These are phyloP conservation scores for Trypanosoma melophagium DNA, from an alignment of 208 protist genomes.

Conservation along the genomic window DNA sequence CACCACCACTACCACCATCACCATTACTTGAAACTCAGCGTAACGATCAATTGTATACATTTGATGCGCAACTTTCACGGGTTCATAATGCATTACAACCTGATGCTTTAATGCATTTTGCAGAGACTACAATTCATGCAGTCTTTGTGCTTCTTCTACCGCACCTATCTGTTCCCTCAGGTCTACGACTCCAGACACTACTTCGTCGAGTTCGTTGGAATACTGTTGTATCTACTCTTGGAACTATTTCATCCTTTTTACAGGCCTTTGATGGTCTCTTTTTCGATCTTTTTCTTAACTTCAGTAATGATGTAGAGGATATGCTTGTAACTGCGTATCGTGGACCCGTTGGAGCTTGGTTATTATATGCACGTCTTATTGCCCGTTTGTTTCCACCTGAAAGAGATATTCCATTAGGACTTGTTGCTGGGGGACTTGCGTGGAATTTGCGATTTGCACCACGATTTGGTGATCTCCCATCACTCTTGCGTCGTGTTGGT, in stretches of 20 bases:
- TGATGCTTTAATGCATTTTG: conserved; percentile 26
- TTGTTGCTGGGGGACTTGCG: conserved; percentile 33
- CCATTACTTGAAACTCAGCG: background rate
- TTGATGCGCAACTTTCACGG: conserved; percentile 22
- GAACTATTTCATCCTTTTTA: conserved; percentile 28
- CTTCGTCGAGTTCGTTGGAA: conserved; percentile 29
- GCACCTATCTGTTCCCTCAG: conserved; percentile 21
- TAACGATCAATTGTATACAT: conserved; percentile 8
- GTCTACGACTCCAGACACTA: conserved; percentile 20
- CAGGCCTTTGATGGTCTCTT: conserved; percentile 40
- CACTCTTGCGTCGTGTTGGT: conserved; percentile 28
- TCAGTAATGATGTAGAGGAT: conserved; percentile 1
- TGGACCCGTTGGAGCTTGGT: conserved; percentile 28
- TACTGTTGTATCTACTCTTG: conserved; percentile 23
- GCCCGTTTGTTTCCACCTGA: conserved; percentile 24
- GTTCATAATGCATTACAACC: conserved; percentile 14
- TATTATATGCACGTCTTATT: conserved; percentile 41
- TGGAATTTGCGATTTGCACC: conserved; percentile 36
- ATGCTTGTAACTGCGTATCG: conserved; percentile 22
- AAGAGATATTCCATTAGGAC: conserved; percentile 30
- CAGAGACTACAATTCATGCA: conserved; percentile 27
- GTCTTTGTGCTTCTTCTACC: conserved; percentile 33
- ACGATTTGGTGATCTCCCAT: conserved; percentile 36
- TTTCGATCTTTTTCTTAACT: conserved; percentile 25
- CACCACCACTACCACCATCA: background rate